phyloP scores from a whole-genome alignment of 306 rosid species.

The Fragaria nilgerrensis region DNA sequence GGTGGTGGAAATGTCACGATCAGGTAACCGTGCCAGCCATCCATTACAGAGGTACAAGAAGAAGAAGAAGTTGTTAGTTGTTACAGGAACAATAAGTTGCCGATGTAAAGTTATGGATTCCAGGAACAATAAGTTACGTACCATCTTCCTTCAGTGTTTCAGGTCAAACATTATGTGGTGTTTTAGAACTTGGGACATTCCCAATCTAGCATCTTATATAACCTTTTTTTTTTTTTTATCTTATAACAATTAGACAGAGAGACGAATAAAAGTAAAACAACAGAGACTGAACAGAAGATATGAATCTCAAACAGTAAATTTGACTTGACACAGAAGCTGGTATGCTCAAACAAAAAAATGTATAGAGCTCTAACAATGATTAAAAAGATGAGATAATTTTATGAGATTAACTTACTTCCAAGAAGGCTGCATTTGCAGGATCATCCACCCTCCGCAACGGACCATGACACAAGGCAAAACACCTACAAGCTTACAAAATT shows the following conservation, averaged over 20 bases:
- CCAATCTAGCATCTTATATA: background rate
- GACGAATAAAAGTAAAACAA: background rate
- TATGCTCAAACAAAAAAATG: background rate
- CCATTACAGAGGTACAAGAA: too few relatives aligned
- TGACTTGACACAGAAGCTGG: background rate
- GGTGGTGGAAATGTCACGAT: background rate
- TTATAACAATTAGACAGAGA: background rate
- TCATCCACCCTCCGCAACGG: conserved; percentile 68
- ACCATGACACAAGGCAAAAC: conserved; percentile 26
- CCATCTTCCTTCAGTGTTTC: too few relatives aligned
- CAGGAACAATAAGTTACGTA: too few relatives aligned
- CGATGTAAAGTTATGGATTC: background rate
- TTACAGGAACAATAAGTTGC: background rate
- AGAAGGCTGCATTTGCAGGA: conserved; percentile 74
- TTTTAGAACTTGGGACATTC: background rate
- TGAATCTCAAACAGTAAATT: background rate
- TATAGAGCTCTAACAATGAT: background rate
- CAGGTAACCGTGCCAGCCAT: too few relatives aligned
- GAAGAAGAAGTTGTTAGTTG: too few relatives aligned
- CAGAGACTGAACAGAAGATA: too few relatives aligned
- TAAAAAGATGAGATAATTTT: background rate
- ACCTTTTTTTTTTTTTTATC: background rate
- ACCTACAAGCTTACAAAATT: too few relatives aligned
- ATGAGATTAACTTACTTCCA: conserved; percentile 51
- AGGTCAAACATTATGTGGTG: background rate